Conservation (phyloP, 1,284 basidiomycete genomes). For the Boletus mariae region DNA sequence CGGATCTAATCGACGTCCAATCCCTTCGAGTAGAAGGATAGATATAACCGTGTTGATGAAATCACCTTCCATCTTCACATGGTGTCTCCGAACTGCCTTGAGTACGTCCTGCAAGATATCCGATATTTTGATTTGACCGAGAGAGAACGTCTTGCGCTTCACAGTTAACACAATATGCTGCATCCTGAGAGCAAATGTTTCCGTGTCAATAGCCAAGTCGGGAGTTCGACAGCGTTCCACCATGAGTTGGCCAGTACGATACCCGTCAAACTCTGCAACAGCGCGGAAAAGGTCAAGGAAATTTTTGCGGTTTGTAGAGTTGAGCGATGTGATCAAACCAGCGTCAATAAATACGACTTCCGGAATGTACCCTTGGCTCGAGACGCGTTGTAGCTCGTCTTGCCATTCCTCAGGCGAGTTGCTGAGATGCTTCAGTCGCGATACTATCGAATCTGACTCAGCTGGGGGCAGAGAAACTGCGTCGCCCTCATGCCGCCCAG, state of each 20-base stretch:
- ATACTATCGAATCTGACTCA: conserved; percentile 67
- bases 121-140: conserved; percentile 93
- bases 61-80: conserved; percentile 98
- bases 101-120: conserved; percentile 91
- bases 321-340: conserved; percentile 87
- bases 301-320: conserved; percentile 79
- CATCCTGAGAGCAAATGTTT: conserved; percentile 96
- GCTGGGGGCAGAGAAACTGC: conserved; percentile 35
- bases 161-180: conserved; percentile 92
- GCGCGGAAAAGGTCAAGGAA: conserved; percentile 97
- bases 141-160: conserved; percentile 94
- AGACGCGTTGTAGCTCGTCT: conserved; percentile 62
- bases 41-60: conserved; percentile 98
- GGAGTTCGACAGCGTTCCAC: conserved; percentile 93
- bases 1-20: conserved; percentile 92
- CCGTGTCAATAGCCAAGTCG: conserved; percentile 85
- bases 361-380: conserved; percentile 79
- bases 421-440: conserved; percentile 57
- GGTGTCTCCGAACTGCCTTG: conserved; percentile 84
- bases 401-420: conserved; percentile 69
- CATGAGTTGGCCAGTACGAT: conserved; percentile 93
- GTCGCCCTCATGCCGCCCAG: conserved; percentile 30
- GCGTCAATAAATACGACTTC: conserved; percentile 97
- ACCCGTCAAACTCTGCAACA: conserved; percentile 95
- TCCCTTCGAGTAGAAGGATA: conserved; percentile 92